A percentile compares a stretch with the other conserved stretches of the same genome.
Evolutionary conservation across 2,329 filamentous ascomycete species (phyloP).

Genomic region (Fusarium praegraminearum): DNA sequence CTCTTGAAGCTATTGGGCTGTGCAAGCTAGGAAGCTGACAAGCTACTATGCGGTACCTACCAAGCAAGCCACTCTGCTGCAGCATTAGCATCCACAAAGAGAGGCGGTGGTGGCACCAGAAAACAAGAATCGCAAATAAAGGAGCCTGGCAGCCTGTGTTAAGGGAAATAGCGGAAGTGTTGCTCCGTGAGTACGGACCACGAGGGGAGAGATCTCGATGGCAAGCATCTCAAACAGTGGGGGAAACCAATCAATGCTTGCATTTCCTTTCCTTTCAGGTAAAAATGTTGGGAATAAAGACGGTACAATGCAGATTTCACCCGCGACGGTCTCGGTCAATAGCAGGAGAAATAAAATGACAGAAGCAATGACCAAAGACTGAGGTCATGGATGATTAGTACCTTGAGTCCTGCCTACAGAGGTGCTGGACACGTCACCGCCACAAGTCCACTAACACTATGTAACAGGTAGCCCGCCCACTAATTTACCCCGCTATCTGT

Average conservation of each 20-base stretch:
- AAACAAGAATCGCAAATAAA: constrained; percentile 18
- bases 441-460: constrained; percentile 9
- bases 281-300: not conserved
- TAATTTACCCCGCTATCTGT: constrained; percentile 32
- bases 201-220: constrained; percentile 40
- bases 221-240: constrained; percentile 7
- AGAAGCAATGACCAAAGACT: constrained; percentile 1
- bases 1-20: not conserved
- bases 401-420: not conserved
- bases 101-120: constrained; percentile 16
- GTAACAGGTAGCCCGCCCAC: no score
- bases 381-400: constrained; percentile 14
- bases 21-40: not conserved
- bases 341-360: constrained; percentile 2
- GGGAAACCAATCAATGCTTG: constrained; percentile 14
- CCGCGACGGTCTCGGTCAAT: not conserved
- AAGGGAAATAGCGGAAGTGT: constrained; percentile 20
- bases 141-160: not conserved
- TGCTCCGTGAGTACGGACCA: constrained; percentile 31
- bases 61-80: constrained; percentile 15
- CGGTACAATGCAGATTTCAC: constrained; percentile 11
- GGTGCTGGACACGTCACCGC: constrained; percentile 32
- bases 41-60: not conserved
- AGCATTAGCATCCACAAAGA: constrained; percentile 9
- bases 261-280: not conserved